phyloP scores from a whole-genome alignment of 805 yeast species.

The Starmerella kuoi region DNA sequence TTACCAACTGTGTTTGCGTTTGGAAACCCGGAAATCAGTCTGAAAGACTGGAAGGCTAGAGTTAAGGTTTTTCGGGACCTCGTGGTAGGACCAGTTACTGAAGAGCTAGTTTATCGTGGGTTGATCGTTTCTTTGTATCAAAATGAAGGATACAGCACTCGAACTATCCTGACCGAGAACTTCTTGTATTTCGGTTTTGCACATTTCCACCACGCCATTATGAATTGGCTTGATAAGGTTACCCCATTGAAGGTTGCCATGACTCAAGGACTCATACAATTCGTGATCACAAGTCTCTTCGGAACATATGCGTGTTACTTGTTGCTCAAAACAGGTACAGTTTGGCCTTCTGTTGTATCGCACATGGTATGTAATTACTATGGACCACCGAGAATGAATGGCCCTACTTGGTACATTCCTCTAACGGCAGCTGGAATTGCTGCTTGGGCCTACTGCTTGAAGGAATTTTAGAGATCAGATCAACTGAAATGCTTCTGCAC shows the following conservation, averaged over 20 bases:
- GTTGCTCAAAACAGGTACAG: constrained; percentile 39
- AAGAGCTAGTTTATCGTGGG: constrained; percentile 59
- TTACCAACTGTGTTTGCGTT: constrained; percentile 4
- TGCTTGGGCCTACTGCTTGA: neutral
- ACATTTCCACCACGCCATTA: constrained; percentile 63
- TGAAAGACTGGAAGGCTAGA: neutral
- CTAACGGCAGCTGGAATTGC: constrained; percentile 1
- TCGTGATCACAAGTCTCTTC: constrained; percentile 54
- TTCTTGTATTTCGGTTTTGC: constrained; percentile 67
- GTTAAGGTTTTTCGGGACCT: constrained; percentile 40
- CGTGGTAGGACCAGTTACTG: constrained; percentile 63
- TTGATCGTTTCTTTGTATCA: constrained; percentile 28
- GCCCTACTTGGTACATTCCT: neutral
- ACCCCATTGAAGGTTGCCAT: constrained; percentile 18
- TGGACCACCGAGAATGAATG: constrained; percentile 44
- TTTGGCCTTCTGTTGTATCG: constrained; percentile 46
- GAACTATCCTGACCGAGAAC: constrained; percentile 32
- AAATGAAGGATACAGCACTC: constrained; percentile 20
- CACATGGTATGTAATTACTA: constrained; percentile 59
- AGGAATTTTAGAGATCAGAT: too few species aligned
- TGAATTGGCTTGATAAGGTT: constrained; percentile 29
- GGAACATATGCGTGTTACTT: constrained; percentile 54
- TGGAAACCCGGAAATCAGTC: constrained; percentile 5
- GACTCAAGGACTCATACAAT: constrained; percentile 37
- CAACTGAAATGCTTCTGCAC: too few species aligned